Percentiles rank a stretch among this genome's conserved stretches.
Evolutionary conservation across 371 early-diverging fungal genomes (phyloP).

Genomic region (Lichtheimia ramosa): DNA sequence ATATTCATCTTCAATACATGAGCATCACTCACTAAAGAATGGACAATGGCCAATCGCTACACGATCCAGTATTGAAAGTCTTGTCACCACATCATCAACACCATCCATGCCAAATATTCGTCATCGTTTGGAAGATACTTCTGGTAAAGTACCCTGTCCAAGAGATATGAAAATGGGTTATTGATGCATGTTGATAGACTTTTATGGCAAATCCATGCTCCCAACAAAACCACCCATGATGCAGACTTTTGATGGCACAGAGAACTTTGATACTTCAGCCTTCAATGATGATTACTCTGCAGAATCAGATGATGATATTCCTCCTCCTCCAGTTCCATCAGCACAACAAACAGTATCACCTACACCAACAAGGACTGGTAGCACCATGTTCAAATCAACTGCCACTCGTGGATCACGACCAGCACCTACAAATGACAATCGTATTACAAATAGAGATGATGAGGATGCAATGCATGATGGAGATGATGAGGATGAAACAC

Average conservation of each 20-base stretch:
- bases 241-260: background rate
- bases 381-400: conserved; percentile 6
- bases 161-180: too few species aligned
- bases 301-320: conserved; percentile 19
- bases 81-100: conserved; percentile 18
- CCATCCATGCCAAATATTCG: conserved; percentile 9
- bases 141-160: background rate
- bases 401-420: conserved; percentile 7
- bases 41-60: conserved; percentile 11
- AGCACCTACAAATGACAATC: background rate
- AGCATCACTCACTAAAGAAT: background rate
- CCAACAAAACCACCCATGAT: background rate
- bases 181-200: too few species aligned
- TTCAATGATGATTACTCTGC: conserved; percentile 50
- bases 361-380: conserved; percentile 4
- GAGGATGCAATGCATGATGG: conserved; percentile 17
- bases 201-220: background rate
- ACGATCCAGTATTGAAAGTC: conserved; percentile 39
- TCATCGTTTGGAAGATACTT: background rate
- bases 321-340: background rate
- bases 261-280: conserved; percentile 39
- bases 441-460: background rate
- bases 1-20: conserved; percentile 18
- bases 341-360: conserved; percentile 15
- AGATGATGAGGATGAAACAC: conserved; percentile 11